Evolutionary conservation across 176 grass and related monocot genomes (phyloP).

Genomic region (Oropetium thomaeum): DNA sequence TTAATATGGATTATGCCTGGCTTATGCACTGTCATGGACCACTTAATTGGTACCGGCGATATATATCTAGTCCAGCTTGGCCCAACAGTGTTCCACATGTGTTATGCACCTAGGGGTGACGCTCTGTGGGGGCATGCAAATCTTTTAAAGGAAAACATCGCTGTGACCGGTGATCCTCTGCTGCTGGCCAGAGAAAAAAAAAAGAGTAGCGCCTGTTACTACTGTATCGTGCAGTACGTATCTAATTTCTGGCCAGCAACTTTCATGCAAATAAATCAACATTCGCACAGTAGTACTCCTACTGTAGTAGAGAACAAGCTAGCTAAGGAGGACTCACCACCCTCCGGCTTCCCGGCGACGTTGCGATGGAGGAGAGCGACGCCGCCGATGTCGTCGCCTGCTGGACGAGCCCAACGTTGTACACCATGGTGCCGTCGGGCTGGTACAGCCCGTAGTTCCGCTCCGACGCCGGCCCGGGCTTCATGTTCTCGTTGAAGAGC

Average conservation of each 20-base stretch:
- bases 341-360: conserved; percentile 38
- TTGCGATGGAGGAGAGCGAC: conserved; percentile 64
- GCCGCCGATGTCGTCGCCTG: conserved; percentile 37
- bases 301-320: background rate
- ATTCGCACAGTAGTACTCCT: too few relatives aligned
- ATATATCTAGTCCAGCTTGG: conserved; percentile 45
- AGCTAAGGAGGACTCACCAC: background rate
- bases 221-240: too few relatives aligned
- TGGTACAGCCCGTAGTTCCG: conserved; percentile 85
- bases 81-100: conserved; percentile 42
- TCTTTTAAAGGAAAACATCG: conserved; percentile 22
- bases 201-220: too few relatives aligned
- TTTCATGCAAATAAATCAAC: conserved; percentile 22
- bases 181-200: too few relatives aligned
- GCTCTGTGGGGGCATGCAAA: conserved; percentile 13
- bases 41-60: background rate
- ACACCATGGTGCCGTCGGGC: conserved; percentile 76
- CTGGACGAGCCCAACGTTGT: conserved; percentile 64
- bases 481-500: conserved; percentile 96
- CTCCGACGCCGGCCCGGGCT: conserved; percentile 80
- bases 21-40: conserved; percentile 16
- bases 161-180: background rate
- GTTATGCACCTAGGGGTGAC: conserved; percentile 25
- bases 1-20: conserved; percentile 6
- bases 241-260: too few relatives aligned